phyloP scores from a whole-genome alignment of 306 rosid genomes.

The Medicago truncatula region MtrunA17r5.0-ANR NC_053044.1:36814001-36814500 shows the following conservation, averaged over 20 bases:
- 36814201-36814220: conserved; percentile 95
- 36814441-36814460: conserved; percentile 88
- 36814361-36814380: conserved; percentile 88
- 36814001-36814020: conserved; percentile 95
- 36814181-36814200: conserved; percentile 95
- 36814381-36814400: conserved; percentile 95
- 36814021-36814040: conserved; percentile 95
- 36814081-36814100: conserved; percentile 98
- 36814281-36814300: conserved; percentile 85
- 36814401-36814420: conserved; percentile 99
- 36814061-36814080: conserved; percentile 99
- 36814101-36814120: conserved; percentile 95
- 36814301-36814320: conserved; percentile 81
- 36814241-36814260: conserved; percentile 74
- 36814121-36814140: conserved; percentile 92
- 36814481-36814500: conserved; percentile 97
- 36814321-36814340: conserved; percentile 92
- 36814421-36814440: conserved; percentile 86
- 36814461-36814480: conserved; percentile 93
- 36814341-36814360: conserved; percentile 99
- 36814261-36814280: conserved; percentile 86
- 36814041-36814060: conserved; percentile 99
- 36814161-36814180: conserved; percentile 98
- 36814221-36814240: conserved; percentile 95
- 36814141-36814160: conserved; percentile 94